Evolutionary conservation across 2,329 filamentous ascomycete species (phyloP), one percentile per base, ranked within the genome.

Genomic region (Pseudopithomyces chartarum): DNA sequence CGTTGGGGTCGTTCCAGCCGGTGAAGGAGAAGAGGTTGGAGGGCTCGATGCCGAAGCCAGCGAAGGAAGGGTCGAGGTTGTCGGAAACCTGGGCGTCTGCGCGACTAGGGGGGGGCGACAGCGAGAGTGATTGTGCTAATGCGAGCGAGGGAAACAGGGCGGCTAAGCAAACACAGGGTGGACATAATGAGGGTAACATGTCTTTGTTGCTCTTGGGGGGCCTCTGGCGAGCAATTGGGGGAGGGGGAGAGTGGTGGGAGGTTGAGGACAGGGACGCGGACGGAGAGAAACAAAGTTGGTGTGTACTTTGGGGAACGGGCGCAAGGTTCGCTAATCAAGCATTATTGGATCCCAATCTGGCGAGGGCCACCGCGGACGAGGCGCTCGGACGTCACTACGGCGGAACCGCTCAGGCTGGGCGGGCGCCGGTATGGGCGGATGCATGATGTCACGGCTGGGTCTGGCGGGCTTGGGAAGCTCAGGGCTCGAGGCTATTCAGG

Each of bases 11-110:
- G 19, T 71, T 73, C 33, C 66, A 66, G 54, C 81, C 81, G 12
- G 79, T 81, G 66, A 81, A 84, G 49, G 80, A 80, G 68, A 80
- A 83, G 7, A 84, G 73, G 58, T 83, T 82, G 19, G 80, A 82
- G 23, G 81, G 78, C 70, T 84, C 81, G 59, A 83, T 82, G 43
- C 81, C 81, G 56, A 83, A 81, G 55, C 80, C 80, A 10, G 79
- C 80, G 61, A 79, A 82, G 1, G 78, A 79, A 8, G 77, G 75
- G 62, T 76, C 70, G 55, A 82, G 59, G 33, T 70, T 66, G 34
- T 69, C 63, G 6, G 73, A 78, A 34, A 74, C 68, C 38, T 59
- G 54, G 32, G 64, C 65, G 42, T 57, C 59, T 10, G 72, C 61
- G 6, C 73, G 68, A 20, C 59, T 68, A n/a, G 63, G 55, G 6